phyloP scores from a whole-genome alignment of 2,329 filamentous ascomycete species.

The Orbilia blumenaviensis region DNA sequence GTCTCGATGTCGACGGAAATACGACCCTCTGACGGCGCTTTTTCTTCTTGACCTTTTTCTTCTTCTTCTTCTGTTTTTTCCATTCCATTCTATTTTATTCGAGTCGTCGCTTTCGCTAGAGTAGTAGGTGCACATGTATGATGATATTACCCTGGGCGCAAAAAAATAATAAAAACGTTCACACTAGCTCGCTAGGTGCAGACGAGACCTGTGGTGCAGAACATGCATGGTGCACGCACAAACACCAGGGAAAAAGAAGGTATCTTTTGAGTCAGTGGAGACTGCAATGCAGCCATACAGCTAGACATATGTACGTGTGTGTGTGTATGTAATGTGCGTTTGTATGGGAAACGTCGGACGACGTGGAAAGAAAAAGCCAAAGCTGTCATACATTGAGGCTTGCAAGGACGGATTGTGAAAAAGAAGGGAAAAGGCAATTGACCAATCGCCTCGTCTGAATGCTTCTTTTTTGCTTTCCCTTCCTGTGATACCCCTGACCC shows the following conservation, averaged over 20 bases:
- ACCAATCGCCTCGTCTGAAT: background rate
- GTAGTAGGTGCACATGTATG: no score
- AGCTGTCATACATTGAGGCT: constrained; percentile 11
- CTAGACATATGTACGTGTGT: background rate
- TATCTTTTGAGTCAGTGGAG: background rate
- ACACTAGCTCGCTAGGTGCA: background rate
- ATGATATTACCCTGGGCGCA: no score
- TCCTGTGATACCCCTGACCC: constrained; percentile 39
- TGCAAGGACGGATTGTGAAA: background rate
- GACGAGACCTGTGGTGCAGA: background rate
- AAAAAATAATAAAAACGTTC: no score
- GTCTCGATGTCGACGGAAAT: constrained; percentile 3
- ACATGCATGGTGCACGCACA: background rate
- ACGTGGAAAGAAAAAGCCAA: constrained; percentile 16
- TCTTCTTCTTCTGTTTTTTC: background rate
- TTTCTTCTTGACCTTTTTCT: background rate
- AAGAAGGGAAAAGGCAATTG: background rate
- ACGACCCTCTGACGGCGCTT: background rate
- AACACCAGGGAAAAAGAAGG: background rate
- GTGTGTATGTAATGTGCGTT: no score
- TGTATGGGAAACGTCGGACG: background rate
- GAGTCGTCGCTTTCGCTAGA: no score
- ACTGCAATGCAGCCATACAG: background rate
- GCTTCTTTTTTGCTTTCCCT: background rate
- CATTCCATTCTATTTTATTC: background rate